Evolutionary conservation across 139 green algal genomes (phyloP).

Genomic region (Mesotaenium endlicherianum): DNA sequence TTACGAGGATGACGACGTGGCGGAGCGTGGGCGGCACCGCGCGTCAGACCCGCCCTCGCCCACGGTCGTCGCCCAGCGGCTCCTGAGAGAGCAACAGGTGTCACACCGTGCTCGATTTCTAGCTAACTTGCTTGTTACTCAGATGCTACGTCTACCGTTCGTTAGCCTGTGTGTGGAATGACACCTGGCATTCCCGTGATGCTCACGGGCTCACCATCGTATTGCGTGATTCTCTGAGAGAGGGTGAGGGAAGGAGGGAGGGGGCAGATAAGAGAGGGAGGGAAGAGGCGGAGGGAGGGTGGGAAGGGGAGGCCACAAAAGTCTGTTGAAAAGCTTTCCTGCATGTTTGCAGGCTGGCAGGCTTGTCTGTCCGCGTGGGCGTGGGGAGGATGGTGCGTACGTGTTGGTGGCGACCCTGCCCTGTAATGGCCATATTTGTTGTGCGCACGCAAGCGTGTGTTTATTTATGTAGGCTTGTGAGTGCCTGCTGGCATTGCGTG

Average conservation of each 20-base stretch:
- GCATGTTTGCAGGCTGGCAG: background rate
- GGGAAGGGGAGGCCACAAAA: background rate
- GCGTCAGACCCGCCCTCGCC: background rate
- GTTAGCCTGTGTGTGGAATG: background rate
- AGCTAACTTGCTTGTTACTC: background rate
- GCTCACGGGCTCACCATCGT: too few species aligned
- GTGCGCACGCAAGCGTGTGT: too few species aligned
- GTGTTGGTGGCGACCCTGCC: too few species aligned
- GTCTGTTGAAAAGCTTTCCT: background rate
- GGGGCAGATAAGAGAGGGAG: background rate
- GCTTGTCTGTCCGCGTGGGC: too few species aligned
- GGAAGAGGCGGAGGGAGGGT: background rate
- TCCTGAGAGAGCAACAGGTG: constrained; percentile 9
- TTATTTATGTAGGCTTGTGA: too few species aligned
- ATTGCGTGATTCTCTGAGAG: too few species aligned
- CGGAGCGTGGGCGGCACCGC: background rate
- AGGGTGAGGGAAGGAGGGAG: background rate
- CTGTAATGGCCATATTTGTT: too few species aligned
- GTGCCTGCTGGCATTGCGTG: too few species aligned
- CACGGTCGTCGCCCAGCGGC: background rate
- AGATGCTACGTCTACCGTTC: too few species aligned
- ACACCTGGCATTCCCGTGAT: too few species aligned
- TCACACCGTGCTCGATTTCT: background rate
- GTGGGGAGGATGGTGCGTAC: too few species aligned
- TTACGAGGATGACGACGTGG: constrained; percentile 5